Base-by-base conservation (phyloP, 441 rosid species). In the Eutrema salsugineum region DNA sequence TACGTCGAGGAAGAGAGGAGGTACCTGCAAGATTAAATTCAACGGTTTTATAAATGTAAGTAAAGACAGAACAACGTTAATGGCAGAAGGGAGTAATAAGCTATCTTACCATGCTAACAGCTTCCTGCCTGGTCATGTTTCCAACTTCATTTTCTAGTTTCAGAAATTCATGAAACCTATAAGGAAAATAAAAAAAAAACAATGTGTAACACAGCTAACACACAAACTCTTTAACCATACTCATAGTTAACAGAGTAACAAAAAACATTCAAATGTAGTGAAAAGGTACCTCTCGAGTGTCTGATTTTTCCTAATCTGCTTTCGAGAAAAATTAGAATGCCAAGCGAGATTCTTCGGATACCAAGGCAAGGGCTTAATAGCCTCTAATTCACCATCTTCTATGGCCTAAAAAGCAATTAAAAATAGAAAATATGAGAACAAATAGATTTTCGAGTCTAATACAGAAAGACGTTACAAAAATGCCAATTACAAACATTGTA, bases 91-190 rank as follows among this genome's bases (percentile, higher is more conserved):
- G 38, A 51, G 17, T 38, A 51, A 6, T 15, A 48, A 71, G 62
- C 51, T 40, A 55, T 47, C 89, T 66, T 77, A 91, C 99, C 98
- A 95, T 95, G 83, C 98, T 95, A 72, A 95, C 99, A 71, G 99
- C 97, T 81, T 93, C 94, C 83, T 93, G 98, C 65, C 98, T 84
- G 47, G 94, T 89, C 47, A 93, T 89, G 82, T 93, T 93, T 72
- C 98, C 97, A 40, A 88, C 90, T 88, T 93, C 97, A 73, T 87
- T 93, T 85, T 91, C 97, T 75, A 93, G 86, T 82, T 93, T 91
- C 63, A 93, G 77, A 81, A 93, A 93, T 78, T 88, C 94, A 78
- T 93, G 97, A 70, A 93, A 91, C 88, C 98, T 89, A 24, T 24
- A n/a, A n/a, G 88, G 66, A 71, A 82, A 2, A n/a, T 73, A 80